Evolutionary conservation across 2,329 filamentous ascomycete genomes (phyloP), one percentile per base, ranked within the genome.

Genomic region (Tolypocladium ovalisporum): DNA sequence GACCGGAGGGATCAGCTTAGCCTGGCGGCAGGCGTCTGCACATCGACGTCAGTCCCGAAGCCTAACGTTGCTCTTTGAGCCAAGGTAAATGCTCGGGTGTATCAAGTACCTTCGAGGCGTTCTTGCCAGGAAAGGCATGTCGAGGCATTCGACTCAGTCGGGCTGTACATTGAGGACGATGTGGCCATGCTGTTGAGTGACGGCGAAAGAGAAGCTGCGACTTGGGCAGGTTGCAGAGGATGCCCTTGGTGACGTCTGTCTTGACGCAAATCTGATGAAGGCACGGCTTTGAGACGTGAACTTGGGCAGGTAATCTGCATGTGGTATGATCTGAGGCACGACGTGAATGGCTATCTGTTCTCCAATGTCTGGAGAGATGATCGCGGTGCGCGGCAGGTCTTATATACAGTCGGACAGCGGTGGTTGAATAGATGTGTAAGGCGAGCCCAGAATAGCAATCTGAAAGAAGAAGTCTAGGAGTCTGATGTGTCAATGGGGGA

Each of bases 21-120:
- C 75, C 59, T 76, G 75, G 57, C 75, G 78, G 69, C 85, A 88
- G 61, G 80, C 76, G 57, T 80, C 85, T 88, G 63, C 29, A 57
- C 19, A 15, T 24, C 34, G 7, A 54, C 12, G 51, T 58, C 54
- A 56, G 51, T 10, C 13, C 22, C 40, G 24, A 17, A 8, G 15
- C 42, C 47, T 59, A 52, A 56, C 51, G 39, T 57, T 47, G 57
- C 54, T 58, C 59, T 56, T 62, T 56, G 17, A 32, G 56, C 54
- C 53, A 17, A 12, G 27, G 27, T 4, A 19, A n/a, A 51, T 51
- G 29, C 27, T 34, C 44, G 7, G 9, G 17, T n/a, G 22, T 34
- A 44, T 15, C 13, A 47, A 35, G 35, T 73, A 85, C 82, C 75
- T 71, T 78, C 73, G 52, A 85, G 78, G 58, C 76, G 77, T 57